Conservation (phyloP, 805 yeast genomes). For the Huiozyma naganishii region DNA sequence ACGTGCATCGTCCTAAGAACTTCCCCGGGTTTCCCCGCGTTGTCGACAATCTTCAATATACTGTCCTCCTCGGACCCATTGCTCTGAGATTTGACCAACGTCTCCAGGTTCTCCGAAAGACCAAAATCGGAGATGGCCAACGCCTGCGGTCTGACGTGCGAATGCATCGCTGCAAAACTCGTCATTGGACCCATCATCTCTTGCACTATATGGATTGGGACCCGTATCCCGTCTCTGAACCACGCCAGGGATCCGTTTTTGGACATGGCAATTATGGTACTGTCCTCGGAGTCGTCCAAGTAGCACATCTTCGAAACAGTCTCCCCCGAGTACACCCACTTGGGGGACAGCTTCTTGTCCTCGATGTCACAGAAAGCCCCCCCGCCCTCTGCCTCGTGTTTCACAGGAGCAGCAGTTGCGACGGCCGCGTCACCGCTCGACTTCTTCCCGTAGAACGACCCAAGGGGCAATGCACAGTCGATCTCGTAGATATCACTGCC, state of each 20-base stretch:
- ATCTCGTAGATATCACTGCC: conserved; percentile 25
- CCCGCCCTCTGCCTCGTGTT: conserved; percentile 27
- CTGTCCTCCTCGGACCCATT: conserved; percentile 21
- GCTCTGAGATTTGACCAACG: conserved; percentile 23
- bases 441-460: conserved; percentile 9
- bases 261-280: conserved; percentile 26
- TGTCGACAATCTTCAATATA: conserved; percentile 23
- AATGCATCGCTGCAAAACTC: conserved; percentile 22
- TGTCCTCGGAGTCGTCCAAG: conserved; percentile 29
- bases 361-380: conserved; percentile 52
- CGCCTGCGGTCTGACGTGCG: conserved; percentile 13
- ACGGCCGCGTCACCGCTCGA: conserved; percentile 1
- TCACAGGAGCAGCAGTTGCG: conserved; percentile 1
- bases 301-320: conserved; percentile 19
- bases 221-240: conserved; percentile 23
- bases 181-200: conserved; percentile 26
- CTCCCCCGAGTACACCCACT: conserved; percentile 26
- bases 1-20: conserved; percentile 18
- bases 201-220: conserved; percentile 24
- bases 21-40: conserved; percentile 24
- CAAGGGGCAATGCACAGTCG: conserved; percentile 21
- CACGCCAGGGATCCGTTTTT: conserved; percentile 26
- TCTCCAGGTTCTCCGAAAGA: conserved; percentile 17
- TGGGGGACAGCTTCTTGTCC: conserved; percentile 10
- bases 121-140: conserved; percentile 23